These are phyloP conservation scores for Periconia sp. DNA, from an alignment of 2,329 filamentous ascomycete species.

Conservation along the genomic window DNA sequence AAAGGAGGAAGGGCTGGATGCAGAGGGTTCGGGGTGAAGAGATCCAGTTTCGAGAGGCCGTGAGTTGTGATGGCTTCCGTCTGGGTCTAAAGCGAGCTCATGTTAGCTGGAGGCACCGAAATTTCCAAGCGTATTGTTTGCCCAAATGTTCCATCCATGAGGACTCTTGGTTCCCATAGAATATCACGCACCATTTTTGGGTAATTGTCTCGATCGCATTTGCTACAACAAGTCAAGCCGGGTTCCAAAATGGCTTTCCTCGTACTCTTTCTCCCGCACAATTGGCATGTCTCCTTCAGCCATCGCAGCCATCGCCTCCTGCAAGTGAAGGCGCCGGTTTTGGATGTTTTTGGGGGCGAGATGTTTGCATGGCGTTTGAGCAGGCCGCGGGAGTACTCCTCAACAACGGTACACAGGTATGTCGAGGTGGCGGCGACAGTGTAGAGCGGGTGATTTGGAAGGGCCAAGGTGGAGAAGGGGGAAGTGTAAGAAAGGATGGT, in stretches of 20 bases:
- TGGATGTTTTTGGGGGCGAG: slow-evolving; percentile 15
- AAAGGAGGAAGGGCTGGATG: slow-evolving; percentile 28
- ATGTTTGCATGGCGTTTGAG: slow-evolving; percentile 25
- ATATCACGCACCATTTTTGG: slow-evolving; percentile 29
- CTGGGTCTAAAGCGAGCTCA: slow-evolving; percentile 26
- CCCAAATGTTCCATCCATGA: too few relatives aligned
- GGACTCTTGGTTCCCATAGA: not conserved
- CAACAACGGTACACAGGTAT: slow-evolving; percentile 24
- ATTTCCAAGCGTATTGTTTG: too few relatives aligned
- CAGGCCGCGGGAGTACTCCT: slow-evolving; percentile 32
- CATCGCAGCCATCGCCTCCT: slow-evolving; percentile 26
- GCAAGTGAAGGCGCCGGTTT: slow-evolving; percentile 12
- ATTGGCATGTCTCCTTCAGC: slow-evolving; percentile 25
- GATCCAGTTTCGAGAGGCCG: slow-evolving; percentile 31
- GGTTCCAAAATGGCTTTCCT: slow-evolving; percentile 26
- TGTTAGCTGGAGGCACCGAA: not conserved
- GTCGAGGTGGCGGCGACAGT: slow-evolving; percentile 25
- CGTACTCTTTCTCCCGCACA: slow-evolving; percentile 28
- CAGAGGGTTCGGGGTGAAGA: slow-evolving; percentile 34
- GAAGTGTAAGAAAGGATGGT: slow-evolving; percentile 25
- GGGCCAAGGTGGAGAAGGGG: slow-evolving; percentile 7
- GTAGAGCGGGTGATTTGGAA: slow-evolving; percentile 20
- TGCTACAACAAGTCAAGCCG: slow-evolving; percentile 24
- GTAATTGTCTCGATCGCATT: slow-evolving; percentile 27
- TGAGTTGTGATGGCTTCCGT: slow-evolving; percentile 23